Base-by-base conservation (phyloP, 2,329 filamentous ascomycete species). In the Arthrobotrys pseudoclavata region DNA sequence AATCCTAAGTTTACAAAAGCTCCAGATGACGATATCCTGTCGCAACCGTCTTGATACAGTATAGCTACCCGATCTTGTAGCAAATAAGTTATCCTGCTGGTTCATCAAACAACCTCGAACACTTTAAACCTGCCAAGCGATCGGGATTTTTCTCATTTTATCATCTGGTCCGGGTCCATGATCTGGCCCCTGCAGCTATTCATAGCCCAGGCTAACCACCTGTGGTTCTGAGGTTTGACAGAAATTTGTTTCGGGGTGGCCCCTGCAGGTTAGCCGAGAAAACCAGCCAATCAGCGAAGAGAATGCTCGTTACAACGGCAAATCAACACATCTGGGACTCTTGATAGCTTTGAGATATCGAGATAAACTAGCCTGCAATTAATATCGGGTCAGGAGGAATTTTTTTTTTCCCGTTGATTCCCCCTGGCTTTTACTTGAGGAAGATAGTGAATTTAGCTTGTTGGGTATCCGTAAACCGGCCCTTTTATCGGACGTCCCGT, bases 281-380 rank as follows among this genome's bases (percentile, higher is more conserved):
- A 4, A 24, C 12, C 26, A 42, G 24, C 68, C 68, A 71, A 71
- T 64, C 57, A 48, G 52, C 13, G 29, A 10, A 18, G 1, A 29
- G 57, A 12, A 9, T 9, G 37, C 7, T 26, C 26, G 68, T 55
- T 34, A 20, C 57, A 62, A 63, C 55, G 24, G 10, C 42, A 34
- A 26, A 55, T 53, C 68, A 71, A 71, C 68, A 71, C 68, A 64
- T 55, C 40, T 13, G 15, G 34, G n/a, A 62, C 37, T 29, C 48
- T 52, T 52, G 48, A 52, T 48, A 48, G 24, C 45, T 24, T 24
- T 15, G 47, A 24, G 47, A 24, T 50, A 50, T 50, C 10, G 22
- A 50, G 47, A 50, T 45, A 45, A 50, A 15, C 47, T 26, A 53
- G 13, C 50, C 31, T 29, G 24, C 9, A 40, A 3, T 34, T 29